Percentiles rank a stretch among this genome's conserved stretches.
phyloP scores from a whole-genome alignment of 2,329 filamentous ascomycete genomes.

The Pochonia chlamydosporia region DNA sequence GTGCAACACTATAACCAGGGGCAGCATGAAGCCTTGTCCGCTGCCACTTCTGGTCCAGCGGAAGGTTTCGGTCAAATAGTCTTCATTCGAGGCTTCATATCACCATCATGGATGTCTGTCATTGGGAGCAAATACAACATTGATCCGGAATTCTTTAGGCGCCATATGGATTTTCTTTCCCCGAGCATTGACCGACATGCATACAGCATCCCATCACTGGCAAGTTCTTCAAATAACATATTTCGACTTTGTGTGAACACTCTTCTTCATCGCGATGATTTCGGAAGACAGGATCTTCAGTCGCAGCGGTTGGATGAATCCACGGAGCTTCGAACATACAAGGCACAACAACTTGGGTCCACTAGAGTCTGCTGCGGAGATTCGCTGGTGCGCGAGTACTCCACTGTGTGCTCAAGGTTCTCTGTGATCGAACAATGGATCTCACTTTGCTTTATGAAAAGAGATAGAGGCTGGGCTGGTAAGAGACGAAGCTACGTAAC shows the following conservation, averaged over 20 bases:
- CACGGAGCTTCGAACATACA: conserved; percentile 2
- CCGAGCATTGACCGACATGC: conserved; percentile 4
- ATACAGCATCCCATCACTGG: conserved; percentile 6
- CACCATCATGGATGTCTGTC: conserved; percentile 5
- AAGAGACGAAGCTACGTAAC: not conserved
- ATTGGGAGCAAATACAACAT: conserved; percentile 10
- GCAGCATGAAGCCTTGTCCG: not conserved
- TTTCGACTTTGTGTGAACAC: conserved; percentile 10
- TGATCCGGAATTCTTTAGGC: conserved; percentile 9
- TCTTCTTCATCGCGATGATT: conserved; percentile 6
- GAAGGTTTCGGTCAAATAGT: conserved; percentile 4
- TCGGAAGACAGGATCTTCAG: conserved; percentile 2
- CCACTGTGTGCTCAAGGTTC: conserved; percentile 7
- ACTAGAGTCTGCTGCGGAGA: conserved; percentile 7
- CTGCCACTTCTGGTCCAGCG: not conserved
- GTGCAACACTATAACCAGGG: not conserved
- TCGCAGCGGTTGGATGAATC: conserved; percentile 1
- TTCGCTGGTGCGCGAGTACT: conserved; percentile 10
- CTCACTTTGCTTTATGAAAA: conserved; percentile 9
- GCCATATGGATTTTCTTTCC: conserved; percentile 10
- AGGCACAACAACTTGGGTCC: conserved; percentile 1
- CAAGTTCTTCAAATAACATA: conserved; percentile 9
- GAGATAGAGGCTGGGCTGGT: conserved; percentile 3
- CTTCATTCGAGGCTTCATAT: conserved; percentile 8
- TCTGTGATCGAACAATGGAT: conserved; percentile 11